A percentile compares a stretch with the other conserved stretches of the same genome.
Conservation (phyloP, 1,284 basidiomycete genomes). For the Kalmanozyma brasiliensis region DNA sequence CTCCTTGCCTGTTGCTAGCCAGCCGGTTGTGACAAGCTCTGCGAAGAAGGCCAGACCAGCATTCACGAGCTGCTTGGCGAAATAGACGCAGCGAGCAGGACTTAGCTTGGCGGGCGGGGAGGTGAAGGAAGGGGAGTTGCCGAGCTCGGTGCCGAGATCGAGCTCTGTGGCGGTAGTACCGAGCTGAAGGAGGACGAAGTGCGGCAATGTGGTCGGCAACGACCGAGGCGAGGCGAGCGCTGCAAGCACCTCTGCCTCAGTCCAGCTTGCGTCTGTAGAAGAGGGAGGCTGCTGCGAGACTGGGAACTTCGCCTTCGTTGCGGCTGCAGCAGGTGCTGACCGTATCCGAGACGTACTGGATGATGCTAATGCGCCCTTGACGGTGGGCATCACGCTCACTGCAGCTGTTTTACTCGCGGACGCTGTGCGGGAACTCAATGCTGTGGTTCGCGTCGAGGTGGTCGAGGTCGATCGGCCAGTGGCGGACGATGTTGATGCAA, state of each 20-base stretch:
- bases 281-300: neutral
- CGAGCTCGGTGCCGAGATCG: constrained; percentile 16
- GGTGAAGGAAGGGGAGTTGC: constrained; percentile 3
- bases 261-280: constrained; percentile 16
- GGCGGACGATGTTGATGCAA: constrained; percentile 13
- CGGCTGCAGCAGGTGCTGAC: constrained; percentile 2
- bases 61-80: constrained; percentile 57
- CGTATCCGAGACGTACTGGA: constrained; percentile 3
- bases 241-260: constrained; percentile 23
- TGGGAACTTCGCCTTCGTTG: neutral
- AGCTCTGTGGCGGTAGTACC: constrained; percentile 20
- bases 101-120: constrained; percentile 9
- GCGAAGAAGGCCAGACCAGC: constrained; percentile 26
- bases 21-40: constrained; percentile 23
- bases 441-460: constrained; percentile 11
- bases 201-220: constrained; percentile 7
- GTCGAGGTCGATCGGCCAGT: constrained; percentile 11
- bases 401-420: constrained; percentile 5
- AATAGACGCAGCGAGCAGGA: constrained; percentile 24
- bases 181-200: constrained; percentile 25
- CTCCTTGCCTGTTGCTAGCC: constrained; percentile 13
- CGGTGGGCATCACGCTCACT: neutral
- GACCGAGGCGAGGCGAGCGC: constrained; percentile 16
- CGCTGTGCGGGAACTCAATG: neutral
- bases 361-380: neutral